These are phyloP conservation scores for Bryoglossum gracile DNA, from an alignment of 495 filamentous ascomycete species.

Conservation along the genomic window DNA sequence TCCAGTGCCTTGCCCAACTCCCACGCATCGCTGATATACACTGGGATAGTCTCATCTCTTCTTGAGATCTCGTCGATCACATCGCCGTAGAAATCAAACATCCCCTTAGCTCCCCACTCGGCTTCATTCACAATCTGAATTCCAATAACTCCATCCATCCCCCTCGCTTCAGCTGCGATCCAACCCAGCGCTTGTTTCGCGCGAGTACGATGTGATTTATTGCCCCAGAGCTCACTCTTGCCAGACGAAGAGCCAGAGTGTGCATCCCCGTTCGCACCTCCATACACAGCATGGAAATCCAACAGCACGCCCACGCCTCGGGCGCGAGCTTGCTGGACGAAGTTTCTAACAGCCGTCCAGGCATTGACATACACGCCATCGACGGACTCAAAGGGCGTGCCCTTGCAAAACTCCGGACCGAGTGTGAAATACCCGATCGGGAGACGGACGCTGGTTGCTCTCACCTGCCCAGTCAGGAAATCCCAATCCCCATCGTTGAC, in stretches of 20 bases:
- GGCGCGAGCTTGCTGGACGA: constrained; percentile 33
- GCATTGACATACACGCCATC: constrained; percentile 40
- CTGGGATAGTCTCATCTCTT: constrained; percentile 40
- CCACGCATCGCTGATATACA: constrained; percentile 51
- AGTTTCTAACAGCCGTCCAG: constrained; percentile 36
- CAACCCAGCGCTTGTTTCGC: constrained; percentile 35
- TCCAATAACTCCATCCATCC: constrained; percentile 39
- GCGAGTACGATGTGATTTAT: constrained; percentile 27
- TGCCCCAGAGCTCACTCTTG: constrained; percentile 38
- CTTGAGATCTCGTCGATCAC: constrained; percentile 34
- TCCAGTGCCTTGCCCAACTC: constrained; percentile 33
- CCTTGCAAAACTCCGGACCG: constrained; percentile 35
- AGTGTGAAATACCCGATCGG: constrained; percentile 51
- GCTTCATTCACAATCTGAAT: constrained; percentile 49
- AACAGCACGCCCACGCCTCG: constrained; percentile 45
- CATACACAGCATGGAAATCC: constrained; percentile 49
- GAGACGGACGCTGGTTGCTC: constrained; percentile 45
- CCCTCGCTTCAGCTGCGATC: constrained; percentile 34
- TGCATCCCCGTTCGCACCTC: constrained; percentile 41
- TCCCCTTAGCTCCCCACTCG: constrained; percentile 33
- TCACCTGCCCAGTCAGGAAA: constrained; percentile 38
- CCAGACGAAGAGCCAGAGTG: constrained; percentile 43
- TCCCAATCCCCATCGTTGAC: constrained; percentile 37
- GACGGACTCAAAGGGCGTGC: constrained; percentile 40
- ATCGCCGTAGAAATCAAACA: constrained; percentile 47